Conservation (phyloP, 2,329 filamentous ascomycete genomes). For the Botrytis elliptica region DNA sequence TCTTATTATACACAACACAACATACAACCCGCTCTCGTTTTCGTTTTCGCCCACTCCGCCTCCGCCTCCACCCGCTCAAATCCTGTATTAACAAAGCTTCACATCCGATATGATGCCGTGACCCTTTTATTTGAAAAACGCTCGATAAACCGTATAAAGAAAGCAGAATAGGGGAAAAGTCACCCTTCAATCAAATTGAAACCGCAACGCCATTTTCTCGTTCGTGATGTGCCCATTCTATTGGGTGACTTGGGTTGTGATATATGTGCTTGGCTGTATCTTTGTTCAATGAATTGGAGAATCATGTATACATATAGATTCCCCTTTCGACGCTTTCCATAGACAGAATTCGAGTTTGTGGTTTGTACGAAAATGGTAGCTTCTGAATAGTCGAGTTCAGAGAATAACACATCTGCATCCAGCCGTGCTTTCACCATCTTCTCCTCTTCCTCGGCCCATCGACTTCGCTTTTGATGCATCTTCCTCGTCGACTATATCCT, state of each 20-base stretch:
- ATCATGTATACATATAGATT: neutral
- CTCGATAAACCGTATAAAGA: neutral
- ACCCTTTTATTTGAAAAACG: slow-evolving; percentile 1
- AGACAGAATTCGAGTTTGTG: neutral
- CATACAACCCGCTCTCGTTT: neutral
- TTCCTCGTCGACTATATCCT: slow-evolving; percentile 77
- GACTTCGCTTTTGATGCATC: slow-evolving; percentile 38
- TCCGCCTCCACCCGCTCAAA: neutral
- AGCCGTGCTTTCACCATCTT: slow-evolving; percentile 55
- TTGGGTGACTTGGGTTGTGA: neutral
- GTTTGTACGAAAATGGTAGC: neutral
- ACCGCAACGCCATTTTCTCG: neutral
- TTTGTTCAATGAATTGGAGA: neutral
- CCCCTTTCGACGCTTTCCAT: neutral
- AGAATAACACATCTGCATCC: slow-evolving; percentile 66
- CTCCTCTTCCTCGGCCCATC: slow-evolving; percentile 48
- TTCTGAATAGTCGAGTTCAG: slow-evolving; percentile 40
- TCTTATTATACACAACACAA: slow-evolving; percentile 12
- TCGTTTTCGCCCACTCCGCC: too few species aligned
- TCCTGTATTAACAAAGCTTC: neutral
- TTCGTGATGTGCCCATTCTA: neutral
- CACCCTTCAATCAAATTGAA: neutral
- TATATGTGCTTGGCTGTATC: neutral
- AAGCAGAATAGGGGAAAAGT: neutral
- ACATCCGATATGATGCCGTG: neutral